Evolutionary conservation across 1,139 yeast species (phyloP), one percentile per base, ranked within the genome.

Genomic region (Suhomyces bribrorum): DNA sequence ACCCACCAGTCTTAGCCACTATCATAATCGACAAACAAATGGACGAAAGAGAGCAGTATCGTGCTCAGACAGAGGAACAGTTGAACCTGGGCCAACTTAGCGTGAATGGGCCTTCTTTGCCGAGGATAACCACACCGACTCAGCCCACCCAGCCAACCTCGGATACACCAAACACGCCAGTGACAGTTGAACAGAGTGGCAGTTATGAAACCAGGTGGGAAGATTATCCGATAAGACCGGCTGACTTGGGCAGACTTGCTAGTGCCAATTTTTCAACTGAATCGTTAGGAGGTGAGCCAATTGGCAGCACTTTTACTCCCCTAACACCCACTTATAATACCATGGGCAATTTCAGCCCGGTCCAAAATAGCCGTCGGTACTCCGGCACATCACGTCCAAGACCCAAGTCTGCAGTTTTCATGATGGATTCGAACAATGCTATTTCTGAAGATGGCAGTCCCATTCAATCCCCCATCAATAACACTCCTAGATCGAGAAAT

Each of bases 241-340:
- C 37, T 4, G 50, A 48, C 37, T 41, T 64, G 24, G 43, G 54
- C 5, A 49, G 48, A 29, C 53, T 70, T 18, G 63, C 69, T 9
- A 67, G 74, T 43, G 67, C 73, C 30, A 71, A 71, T 49, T 71
- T 71, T 49, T 69, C 74, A n/a, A 53, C 70, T 0, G 76, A 71
- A 34, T 71, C 76, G 2, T 47, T 69, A 12, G 40, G 35, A n/a
- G 46, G 23, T 20, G 46, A 38, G 8, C 35, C 47, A 36, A 11
- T 15, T 11, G 26, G 32, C 13, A 29, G 14, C 37, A 16, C 26
- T 7, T 29, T 26, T 16, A 26, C 38, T 7, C 48, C 48, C 5
- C 20, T 40, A 31, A 44, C 48, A 9, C 48, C 48, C 15, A 38
- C 44, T 6, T 32, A 26, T 25, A 29, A 24, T 11, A 20, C 30